phyloP scores from a whole-genome alignment of 768 basidiomycete genomes.

The Tricholoma furcatifolium region DNA sequence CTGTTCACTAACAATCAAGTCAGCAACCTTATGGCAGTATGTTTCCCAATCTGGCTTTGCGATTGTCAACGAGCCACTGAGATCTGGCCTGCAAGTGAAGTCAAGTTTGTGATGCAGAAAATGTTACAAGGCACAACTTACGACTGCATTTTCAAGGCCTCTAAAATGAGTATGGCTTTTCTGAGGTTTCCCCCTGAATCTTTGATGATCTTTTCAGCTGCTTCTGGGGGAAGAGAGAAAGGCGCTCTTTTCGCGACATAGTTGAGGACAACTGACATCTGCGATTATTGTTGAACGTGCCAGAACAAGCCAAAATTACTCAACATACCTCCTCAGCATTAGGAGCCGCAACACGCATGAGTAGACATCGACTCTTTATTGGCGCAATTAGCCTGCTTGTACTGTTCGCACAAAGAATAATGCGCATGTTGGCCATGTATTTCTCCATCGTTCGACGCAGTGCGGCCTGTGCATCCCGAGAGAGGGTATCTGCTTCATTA shows the following conservation, averaged over 20 bases:
- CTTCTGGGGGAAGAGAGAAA: constrained; percentile 79
- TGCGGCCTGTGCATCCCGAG: constrained; percentile 96
- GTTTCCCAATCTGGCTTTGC: constrained; percentile 99
- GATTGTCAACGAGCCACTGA: constrained; percentile 74
- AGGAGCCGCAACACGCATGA: constrained; percentile 92
- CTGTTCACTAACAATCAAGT: constrained; percentile 88
- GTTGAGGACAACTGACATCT: constrained; percentile 82
- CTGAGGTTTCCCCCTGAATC: constrained; percentile 90
- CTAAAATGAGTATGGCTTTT: constrained; percentile 91
- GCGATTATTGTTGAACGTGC: not conserved
- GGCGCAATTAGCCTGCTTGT: constrained; percentile 95
- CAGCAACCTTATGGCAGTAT: constrained; percentile 90
- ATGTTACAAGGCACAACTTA: constrained; percentile 33
- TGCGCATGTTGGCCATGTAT: constrained; percentile 96
- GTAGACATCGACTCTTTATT: constrained; percentile 91
- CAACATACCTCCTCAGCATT: constrained; percentile 63
- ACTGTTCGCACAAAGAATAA: constrained; percentile 95
- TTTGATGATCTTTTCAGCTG: constrained; percentile 69
- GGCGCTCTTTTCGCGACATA: constrained; percentile 79
- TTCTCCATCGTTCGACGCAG: constrained; percentile 98
- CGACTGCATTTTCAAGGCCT: constrained; percentile 98
- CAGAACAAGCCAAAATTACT: not conserved
- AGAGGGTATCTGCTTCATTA: constrained; percentile 94
- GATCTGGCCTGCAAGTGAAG: constrained; percentile 60
- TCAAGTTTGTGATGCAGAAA: not conserved